phyloP scores from a whole-genome alignment of 495 filamentous ascomycete species.

The Daldinia bambusicola region DNA sequence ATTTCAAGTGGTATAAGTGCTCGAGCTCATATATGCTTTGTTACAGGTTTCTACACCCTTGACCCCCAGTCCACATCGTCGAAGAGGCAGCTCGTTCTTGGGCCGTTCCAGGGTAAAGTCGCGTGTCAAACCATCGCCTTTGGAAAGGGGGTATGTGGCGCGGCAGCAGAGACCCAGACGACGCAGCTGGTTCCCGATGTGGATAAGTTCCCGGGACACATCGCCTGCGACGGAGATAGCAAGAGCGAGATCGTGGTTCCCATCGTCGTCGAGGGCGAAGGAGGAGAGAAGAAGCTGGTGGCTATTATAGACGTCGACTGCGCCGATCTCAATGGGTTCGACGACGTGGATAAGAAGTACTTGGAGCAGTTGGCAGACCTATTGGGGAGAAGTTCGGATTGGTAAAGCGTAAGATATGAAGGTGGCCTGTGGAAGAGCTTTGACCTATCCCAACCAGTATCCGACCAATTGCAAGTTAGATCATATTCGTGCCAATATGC shows the following conservation, averaged over 20 bases:
- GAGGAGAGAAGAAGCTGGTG: constrained; percentile 65
- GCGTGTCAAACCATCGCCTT: constrained; percentile 88
- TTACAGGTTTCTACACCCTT: constrained; percentile 80
- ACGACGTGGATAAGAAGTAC: constrained; percentile 73
- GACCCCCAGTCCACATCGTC: constrained; percentile 64
- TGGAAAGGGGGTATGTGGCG: constrained; percentile 83
- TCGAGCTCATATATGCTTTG: constrained; percentile 8
- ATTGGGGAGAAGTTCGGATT: constrained; percentile 76
- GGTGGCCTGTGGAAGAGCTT: neutral
- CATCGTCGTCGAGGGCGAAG: constrained; percentile 62
- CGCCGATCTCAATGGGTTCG: constrained; percentile 74
- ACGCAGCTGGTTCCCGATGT: constrained; percentile 84
- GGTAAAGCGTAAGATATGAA: constrained; percentile 55
- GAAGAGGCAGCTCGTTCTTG: constrained; percentile 72
- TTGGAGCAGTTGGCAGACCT: constrained; percentile 76
- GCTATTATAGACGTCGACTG: constrained; percentile 94
- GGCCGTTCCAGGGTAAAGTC: constrained; percentile 88
- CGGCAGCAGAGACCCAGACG: constrained; percentile 69
- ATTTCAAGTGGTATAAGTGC: neutral
- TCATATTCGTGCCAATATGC: no score
- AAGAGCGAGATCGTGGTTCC: constrained; percentile 94
- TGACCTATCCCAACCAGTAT: no score
- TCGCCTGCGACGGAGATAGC: constrained; percentile 86
- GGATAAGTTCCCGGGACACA: constrained; percentile 82
- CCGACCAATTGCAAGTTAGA: no score